Evolutionary conservation across 768 basidiomycete genomes (phyloP).

Genomic region (Mycena pura): DNA sequence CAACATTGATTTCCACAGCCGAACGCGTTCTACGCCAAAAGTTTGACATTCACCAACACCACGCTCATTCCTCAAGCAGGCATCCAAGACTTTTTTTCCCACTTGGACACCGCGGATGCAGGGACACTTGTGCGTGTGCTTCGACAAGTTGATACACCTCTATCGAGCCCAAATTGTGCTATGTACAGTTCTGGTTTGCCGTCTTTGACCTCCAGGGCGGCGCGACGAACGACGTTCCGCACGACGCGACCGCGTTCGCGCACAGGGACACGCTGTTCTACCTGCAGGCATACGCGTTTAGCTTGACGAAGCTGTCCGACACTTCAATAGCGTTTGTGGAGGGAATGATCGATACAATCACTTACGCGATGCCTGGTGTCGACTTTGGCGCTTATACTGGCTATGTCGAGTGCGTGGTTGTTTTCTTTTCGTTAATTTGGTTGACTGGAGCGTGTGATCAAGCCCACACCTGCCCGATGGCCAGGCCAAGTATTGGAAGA

Average conservation of each 20-base stretch:
- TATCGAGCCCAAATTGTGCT: too few relatives aligned
- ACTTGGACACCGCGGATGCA: slow-evolving; percentile 5
- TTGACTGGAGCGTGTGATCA: not conserved
- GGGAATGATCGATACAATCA: slow-evolving; percentile 3
- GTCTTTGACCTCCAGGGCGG: slow-evolving; percentile 17
- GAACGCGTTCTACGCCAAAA: slow-evolving; percentile 17
- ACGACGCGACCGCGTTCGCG: slow-evolving; percentile 12
- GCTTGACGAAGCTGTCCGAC: not conserved
- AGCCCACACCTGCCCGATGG: slow-evolving; percentile 5
- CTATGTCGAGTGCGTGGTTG: slow-evolving; percentile 13
- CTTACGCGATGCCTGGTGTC: slow-evolving; percentile 1
- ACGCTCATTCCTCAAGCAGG: slow-evolving; percentile 4
- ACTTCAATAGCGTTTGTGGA: not conserved
- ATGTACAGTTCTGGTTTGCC: slow-evolving; percentile 9
- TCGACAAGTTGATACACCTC: not conserved
- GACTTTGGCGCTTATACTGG: slow-evolving; percentile 14
- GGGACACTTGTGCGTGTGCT: slow-evolving; percentile 7
- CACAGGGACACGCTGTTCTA: slow-evolving; percentile 11
- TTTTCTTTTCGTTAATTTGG: not conserved
- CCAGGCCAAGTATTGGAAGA: slow-evolving; percentile 4
- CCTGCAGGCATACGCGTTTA: slow-evolving; percentile 11
- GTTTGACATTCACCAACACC: slow-evolving; percentile 7
- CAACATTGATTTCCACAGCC: slow-evolving; percentile 4
- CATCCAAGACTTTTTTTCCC: not conserved
- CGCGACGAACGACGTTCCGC: slow-evolving; percentile 13